Conservation (phyloP, 768 basidiomycete genomes). For the Ephemerocybe angulata region DNA sequence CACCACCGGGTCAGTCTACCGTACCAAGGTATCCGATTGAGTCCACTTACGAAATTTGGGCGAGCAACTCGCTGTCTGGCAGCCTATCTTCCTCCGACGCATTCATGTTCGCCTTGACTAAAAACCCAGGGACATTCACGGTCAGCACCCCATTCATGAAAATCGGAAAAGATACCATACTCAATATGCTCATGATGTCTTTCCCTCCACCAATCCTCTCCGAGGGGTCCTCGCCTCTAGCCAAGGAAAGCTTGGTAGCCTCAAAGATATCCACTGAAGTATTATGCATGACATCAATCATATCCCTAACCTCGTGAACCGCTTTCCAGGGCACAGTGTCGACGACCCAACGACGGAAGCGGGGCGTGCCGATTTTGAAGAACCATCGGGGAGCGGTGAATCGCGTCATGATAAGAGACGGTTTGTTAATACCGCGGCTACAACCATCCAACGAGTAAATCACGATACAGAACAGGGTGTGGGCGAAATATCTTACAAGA, state of each 20-base stretch:
- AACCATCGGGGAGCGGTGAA: background rate
- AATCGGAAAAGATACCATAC: conserved; percentile 25
- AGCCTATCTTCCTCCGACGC: conserved; percentile 31
- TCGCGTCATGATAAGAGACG: background rate
- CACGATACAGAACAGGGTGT: background rate
- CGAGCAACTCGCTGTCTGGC: conserved; percentile 30
- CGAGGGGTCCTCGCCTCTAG: conserved; percentile 23
- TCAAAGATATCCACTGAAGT: conserved; percentile 33
- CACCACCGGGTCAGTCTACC: background rate
- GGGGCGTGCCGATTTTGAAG: background rate
- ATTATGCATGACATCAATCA: conserved; percentile 1
- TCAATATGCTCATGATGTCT: conserved; percentile 44
- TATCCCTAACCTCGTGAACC: conserved; percentile 25
- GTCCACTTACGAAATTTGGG: conserved; percentile 21
- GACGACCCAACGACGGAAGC: background rate
- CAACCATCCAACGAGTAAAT: background rate
- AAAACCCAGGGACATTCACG: background rate
- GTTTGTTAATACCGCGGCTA: background rate
- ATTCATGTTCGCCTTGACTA: conserved; percentile 34
- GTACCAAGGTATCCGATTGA: background rate
- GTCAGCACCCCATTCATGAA: background rate
- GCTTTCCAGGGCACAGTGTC: conserved; percentile 23
- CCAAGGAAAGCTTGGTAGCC: conserved; percentile 33
- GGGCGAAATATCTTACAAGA: conserved; percentile 22
- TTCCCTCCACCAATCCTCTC: conserved; percentile 33